Conservation (phyloP, 2,329 filamentous ascomycete species). For the Paraphoma chrysanthemicola region DNA sequence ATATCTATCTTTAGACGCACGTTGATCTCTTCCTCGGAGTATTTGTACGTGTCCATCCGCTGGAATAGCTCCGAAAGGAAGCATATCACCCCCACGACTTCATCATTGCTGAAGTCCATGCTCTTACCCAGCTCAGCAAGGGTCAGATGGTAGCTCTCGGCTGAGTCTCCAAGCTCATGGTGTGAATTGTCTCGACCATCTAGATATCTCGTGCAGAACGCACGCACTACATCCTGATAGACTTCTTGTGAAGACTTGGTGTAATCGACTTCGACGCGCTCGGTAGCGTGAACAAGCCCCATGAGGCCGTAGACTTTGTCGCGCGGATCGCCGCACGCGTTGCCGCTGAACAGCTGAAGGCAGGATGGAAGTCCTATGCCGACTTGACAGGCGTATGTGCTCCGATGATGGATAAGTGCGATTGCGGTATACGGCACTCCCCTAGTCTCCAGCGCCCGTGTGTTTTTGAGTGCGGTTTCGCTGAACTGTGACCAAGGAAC, state of each 20-base stretch:
- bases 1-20: neutral
- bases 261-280: neutral
- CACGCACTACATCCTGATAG: neutral
- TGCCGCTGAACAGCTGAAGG: neutral
- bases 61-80: neutral
- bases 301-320: neutral
- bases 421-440: neutral
- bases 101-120: neutral
- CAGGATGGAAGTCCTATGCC: neutral
- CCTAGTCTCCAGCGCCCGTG: neutral
- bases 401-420: neutral
- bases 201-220: neutral
- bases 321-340: neutral
- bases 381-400: neutral
- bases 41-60: neutral
- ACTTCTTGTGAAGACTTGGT: neutral
- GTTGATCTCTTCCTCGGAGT: neutral
- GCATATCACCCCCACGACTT: neutral
- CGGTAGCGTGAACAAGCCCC: neutral
- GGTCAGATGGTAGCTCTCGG: neutral
- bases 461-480: neutral
- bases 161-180: neutral
- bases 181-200: neutral
- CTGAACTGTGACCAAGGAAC: neutral
- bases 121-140: neutral